Conservation (phyloP, 2,329 filamentous ascomycete species). For the Torrubiella hemipterigena region DNA sequence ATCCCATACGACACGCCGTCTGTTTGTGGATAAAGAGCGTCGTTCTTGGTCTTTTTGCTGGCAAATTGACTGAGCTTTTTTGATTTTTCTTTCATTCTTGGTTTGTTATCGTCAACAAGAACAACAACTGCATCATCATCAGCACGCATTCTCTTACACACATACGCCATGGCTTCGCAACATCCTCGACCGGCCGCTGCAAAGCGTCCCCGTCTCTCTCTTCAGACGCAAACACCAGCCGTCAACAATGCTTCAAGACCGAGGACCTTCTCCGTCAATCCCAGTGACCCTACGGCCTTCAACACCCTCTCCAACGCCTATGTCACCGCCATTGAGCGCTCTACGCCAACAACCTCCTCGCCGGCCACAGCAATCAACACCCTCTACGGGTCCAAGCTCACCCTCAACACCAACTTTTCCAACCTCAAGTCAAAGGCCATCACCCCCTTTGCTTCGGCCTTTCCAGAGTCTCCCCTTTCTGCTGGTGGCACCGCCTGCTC, state of each 20-base stretch:
- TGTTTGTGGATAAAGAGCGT: too few relatives aligned
- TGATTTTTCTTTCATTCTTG: too few relatives aligned
- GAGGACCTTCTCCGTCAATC: slow-evolving; percentile 30
- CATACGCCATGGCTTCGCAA: slow-evolving; percentile 22
- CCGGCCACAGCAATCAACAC: slow-evolving; percentile 38
- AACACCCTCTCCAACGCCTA: slow-evolving; percentile 58
- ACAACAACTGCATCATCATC: background rate
- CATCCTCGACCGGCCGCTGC: slow-evolving; percentile 16
- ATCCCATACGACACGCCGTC: too few relatives aligned
- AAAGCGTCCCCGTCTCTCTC: slow-evolving; percentile 44
- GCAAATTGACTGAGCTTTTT: too few relatives aligned
- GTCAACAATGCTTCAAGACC: slow-evolving; percentile 21
- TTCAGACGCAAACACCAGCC: slow-evolving; percentile 40
- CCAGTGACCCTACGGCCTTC: slow-evolving; percentile 49
- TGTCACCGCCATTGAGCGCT: slow-evolving; percentile 46
- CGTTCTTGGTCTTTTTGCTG: too few relatives aligned
- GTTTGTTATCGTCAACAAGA: too few relatives aligned
- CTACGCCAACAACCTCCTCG: slow-evolving; percentile 21
- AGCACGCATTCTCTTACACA: slow-evolving; percentile 1
- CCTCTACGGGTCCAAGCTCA: slow-evolving; percentile 13
- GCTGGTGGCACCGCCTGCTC: slow-evolving; percentile 31
- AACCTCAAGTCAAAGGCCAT: slow-evolving; percentile 21
- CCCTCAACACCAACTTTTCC: slow-evolving; percentile 16
- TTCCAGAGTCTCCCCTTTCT: slow-evolving; percentile 39
- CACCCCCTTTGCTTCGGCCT: slow-evolving; percentile 32